Conservation (phyloP, 176 grass and related monocot species). For the Lolium rigidum region DNA sequence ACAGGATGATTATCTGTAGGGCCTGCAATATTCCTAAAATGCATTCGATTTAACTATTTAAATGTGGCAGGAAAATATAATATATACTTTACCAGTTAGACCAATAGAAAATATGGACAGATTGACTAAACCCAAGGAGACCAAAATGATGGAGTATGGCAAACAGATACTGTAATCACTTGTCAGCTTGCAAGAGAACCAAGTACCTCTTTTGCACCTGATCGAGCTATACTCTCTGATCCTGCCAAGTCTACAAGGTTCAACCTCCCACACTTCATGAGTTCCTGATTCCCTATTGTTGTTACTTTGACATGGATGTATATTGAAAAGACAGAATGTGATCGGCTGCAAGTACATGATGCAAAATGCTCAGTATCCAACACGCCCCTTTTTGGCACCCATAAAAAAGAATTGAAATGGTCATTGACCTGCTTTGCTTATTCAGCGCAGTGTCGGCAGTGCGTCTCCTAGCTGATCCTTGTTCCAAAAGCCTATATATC, state of each 20-base stretch:
- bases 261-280: slow-evolving; percentile 81
- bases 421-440: slow-evolving; percentile 90
- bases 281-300: slow-evolving; percentile 62
- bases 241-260: slow-evolving; percentile 97
- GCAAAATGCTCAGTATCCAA: slow-evolving; percentile 31
- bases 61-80: too few relatives aligned
- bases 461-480: slow-evolving; percentile 79
- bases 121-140: slow-evolving; percentile 6
- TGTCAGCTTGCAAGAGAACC: slow-evolving; percentile 10
- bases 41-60: slow-evolving; percentile 10
- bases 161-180: slow-evolving; percentile 20
- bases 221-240: slow-evolving; percentile 85
- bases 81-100: slow-evolving; percentile 8
- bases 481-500: slow-evolving; percentile 73
- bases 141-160: slow-evolving; percentile 9
- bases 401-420: slow-evolving; percentile 24
- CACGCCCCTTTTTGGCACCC: background rate
- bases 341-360: slow-evolving; percentile 73
- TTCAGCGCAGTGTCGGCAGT: slow-evolving; percentile 74
- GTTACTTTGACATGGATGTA: slow-evolving; percentile 85
- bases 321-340: slow-evolving; percentile 88
- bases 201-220: slow-evolving; percentile 86
- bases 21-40: slow-evolving; percentile 12
- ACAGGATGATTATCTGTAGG: background rate
- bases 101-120: slow-evolving; percentile 1